Evolutionary conservation across 441 rosid genomes (phyloP).

Genomic region (Brassica hybrid): DNA sequence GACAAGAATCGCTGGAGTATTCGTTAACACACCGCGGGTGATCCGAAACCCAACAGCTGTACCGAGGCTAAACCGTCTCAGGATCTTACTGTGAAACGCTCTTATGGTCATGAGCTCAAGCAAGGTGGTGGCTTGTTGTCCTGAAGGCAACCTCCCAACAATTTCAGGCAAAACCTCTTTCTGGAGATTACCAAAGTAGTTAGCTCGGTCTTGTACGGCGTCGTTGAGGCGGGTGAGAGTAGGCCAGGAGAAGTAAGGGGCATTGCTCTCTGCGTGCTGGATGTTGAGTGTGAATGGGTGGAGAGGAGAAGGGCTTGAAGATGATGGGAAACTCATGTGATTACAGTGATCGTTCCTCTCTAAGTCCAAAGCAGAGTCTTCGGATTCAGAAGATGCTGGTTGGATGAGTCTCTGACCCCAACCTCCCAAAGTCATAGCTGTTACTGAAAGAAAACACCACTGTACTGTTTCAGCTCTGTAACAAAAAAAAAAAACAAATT

Average conservation of each 20-base stretch:
- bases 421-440: slow-evolving; percentile 65
- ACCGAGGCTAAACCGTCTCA: slow-evolving; percentile 84
- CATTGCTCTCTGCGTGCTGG: slow-evolving; percentile 92
- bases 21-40: slow-evolving; percentile 67
- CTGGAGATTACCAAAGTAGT: slow-evolving; percentile 94
- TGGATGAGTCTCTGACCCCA: slow-evolving; percentile 66
- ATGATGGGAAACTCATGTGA: slow-evolving; percentile 55
- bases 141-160: slow-evolving; percentile 80
- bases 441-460: not conserved
- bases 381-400: slow-evolving; percentile 77
- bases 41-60: slow-evolving; percentile 97
- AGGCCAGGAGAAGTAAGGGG: slow-evolving; percentile 98
- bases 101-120: slow-evolving; percentile 96
- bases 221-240: slow-evolving; percentile 80
- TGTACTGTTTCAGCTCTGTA: slow-evolving; percentile 37
- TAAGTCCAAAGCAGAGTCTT: slow-evolving; percentile 90
- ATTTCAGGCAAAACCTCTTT: slow-evolving; percentile 94
- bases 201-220: slow-evolving; percentile 84
- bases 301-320: slow-evolving; percentile 75
- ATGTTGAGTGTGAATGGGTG: slow-evolving; percentile 77
- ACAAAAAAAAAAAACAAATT: too few species aligned
- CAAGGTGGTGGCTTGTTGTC: slow-evolving; percentile 86
- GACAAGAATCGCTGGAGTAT: slow-evolving; percentile 93
- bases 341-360: slow-evolving; percentile 82
- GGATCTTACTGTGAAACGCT: slow-evolving; percentile 90